These are phyloP conservation scores for Hypoxylon sp. DNA, from an alignment of 2,329 filamentous ascomycete genomes.

Conservation along the genomic window DNA sequence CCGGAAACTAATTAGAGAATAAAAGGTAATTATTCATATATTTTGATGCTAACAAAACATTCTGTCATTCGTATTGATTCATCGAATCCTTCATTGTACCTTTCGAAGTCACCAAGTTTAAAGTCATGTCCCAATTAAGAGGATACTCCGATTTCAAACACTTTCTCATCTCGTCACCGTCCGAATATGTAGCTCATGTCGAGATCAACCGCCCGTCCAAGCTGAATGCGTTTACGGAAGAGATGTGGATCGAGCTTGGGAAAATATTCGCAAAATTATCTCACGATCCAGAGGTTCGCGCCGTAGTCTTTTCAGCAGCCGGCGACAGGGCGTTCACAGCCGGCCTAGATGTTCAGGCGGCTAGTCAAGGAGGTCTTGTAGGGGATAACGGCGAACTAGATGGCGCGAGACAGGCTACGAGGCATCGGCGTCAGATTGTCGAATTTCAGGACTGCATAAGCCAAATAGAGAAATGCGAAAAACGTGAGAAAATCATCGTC, in stretches of 20 bases:
- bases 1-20: not conserved
- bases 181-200: conserved; percentile 85
- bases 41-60: not conserved
- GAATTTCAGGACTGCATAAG: conserved; percentile 86
- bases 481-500: conserved; percentile 69
- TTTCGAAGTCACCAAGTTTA: conserved; percentile 2
- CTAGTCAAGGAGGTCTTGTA: conserved; percentile 67
- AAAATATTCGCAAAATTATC: conserved; percentile 81
- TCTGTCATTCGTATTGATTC: conserved; percentile 14
- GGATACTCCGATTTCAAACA: conserved; percentile 70
- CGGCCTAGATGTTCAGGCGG: conserved; percentile 85
- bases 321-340: conserved; percentile 88
- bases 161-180: conserved; percentile 81
- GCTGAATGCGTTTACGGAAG: conserved; percentile 87
- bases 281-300: conserved; percentile 78
- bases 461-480: conserved; percentile 87
- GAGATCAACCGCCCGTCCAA: conserved; percentile 91
- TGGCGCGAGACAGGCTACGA: conserved; percentile 73
- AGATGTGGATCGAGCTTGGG: conserved; percentile 89
- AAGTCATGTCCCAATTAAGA: conserved; percentile 45
- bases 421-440: conserved; percentile 76
- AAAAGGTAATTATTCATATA: conserved; percentile 6
- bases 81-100: conserved; percentile 7
- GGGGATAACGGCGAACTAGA: conserved; percentile 62
- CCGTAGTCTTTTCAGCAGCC: conserved; percentile 83